Conservation (phyloP, 2,329 filamentous ascomycete genomes). For the Scytalidium lignicola region DNA sequence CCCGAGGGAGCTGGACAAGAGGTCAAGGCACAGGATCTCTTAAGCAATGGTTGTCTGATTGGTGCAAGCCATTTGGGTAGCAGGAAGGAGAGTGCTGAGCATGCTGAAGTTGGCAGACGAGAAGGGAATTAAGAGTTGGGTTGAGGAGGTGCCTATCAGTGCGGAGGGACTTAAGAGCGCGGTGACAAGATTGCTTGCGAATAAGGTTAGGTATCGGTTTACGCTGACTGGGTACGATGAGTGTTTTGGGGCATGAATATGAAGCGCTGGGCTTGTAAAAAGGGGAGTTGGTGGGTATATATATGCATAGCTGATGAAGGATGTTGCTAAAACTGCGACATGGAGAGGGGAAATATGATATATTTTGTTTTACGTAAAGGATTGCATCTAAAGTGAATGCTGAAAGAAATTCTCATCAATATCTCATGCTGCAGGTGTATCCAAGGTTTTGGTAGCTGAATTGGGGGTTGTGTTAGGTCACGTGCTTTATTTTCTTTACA, state of each 20-base stretch:
- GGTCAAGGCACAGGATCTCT: constrained; percentile 69
- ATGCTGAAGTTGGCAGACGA: constrained; percentile 70
- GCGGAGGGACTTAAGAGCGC: constrained; percentile 64
- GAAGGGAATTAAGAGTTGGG: constrained; percentile 64
- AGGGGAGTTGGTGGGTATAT: too few relatives aligned
- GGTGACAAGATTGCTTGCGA: constrained; percentile 63
- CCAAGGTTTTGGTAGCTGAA: too few relatives aligned
- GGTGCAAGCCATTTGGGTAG: constrained; percentile 67
- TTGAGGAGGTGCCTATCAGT: constrained; percentile 69
- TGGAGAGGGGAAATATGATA: too few relatives aligned
- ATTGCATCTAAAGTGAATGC: too few relatives aligned
- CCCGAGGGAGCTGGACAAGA: constrained; percentile 69
- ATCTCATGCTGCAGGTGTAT: too few relatives aligned
- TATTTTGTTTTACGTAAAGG: too few relatives aligned
- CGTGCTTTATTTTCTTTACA: too few relatives aligned
- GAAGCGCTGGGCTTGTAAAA: background rate
- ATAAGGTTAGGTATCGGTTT: constrained; percentile 69
- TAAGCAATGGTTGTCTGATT: constrained; percentile 69
- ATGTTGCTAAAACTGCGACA: too few relatives aligned
- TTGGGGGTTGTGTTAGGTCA: too few relatives aligned
- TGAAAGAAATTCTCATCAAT: too few relatives aligned
- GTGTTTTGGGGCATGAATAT: constrained; percentile 42
- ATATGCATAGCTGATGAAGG: too few relatives aligned
- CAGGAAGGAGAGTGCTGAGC: constrained; percentile 61
- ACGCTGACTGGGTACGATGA: constrained; percentile 66